These are phyloP conservation scores for Russula sp. DNA, from an alignment of 768 basidiomycete species.

Conservation along the genomic window DNA sequence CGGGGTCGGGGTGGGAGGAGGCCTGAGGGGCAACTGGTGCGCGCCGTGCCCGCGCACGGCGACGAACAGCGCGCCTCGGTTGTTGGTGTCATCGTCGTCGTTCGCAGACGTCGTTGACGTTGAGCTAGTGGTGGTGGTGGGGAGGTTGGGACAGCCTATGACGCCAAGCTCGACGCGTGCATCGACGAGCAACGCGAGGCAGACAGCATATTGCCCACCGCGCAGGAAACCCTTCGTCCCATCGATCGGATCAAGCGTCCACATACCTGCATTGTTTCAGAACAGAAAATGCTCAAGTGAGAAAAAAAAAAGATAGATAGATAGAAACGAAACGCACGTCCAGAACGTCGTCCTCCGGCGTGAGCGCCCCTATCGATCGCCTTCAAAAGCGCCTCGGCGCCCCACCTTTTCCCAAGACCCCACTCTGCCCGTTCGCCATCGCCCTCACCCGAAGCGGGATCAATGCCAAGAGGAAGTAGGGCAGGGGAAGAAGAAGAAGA, in stretches of 20 bases:
- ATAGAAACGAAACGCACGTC: conserved; percentile 45
- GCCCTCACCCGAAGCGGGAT: conserved; percentile 22
- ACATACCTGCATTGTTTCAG: conserved; percentile 26
- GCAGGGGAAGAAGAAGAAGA: neutral
- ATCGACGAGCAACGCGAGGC: conserved; percentile 47
- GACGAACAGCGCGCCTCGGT: conserved; percentile 70
- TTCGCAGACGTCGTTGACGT: neutral
- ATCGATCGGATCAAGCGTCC: conserved; percentile 47
- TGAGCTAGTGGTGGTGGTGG: conserved; percentile 35
- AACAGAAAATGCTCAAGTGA: neutral
- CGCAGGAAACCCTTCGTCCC: conserved; percentile 57
- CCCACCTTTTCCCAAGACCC: conserved; percentile 62
- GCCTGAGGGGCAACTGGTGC: conserved; percentile 51
- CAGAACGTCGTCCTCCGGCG: conserved; percentile 55
- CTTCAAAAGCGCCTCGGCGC: conserved; percentile 56
- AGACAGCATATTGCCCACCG: conserved; percentile 55
- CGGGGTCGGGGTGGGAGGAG: conserved; percentile 33
- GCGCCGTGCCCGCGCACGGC: conserved; percentile 85
- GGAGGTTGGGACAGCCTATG: conserved; percentile 83
- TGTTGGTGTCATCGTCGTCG: neutral
- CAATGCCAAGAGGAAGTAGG: too few species aligned
- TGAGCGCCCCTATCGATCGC: conserved; percentile 82
- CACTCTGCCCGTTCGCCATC: conserved; percentile 56
- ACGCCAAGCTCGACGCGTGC: conserved; percentile 48
- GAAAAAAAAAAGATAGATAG: neutral